Evolutionary conservation across 164 flowering plant genomes (phyloP).

Genomic region (Kingdonia uniflora): DNA sequence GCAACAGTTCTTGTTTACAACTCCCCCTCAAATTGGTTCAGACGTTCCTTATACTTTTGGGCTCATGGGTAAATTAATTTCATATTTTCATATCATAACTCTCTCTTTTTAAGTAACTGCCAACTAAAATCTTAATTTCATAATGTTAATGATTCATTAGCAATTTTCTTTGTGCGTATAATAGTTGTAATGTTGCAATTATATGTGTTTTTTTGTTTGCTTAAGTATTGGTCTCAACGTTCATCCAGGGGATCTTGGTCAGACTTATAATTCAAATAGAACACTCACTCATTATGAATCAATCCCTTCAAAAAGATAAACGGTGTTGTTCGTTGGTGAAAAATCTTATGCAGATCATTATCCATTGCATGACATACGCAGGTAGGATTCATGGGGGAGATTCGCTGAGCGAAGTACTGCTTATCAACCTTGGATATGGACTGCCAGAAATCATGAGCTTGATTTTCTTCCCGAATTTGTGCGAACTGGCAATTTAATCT

Average conservation of each 20-base stretch:
- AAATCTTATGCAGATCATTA: constrained; percentile 70
- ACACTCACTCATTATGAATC: constrained; percentile 58
- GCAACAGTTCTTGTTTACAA: constrained; percentile 36
- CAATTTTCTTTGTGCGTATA: no score
- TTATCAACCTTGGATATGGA: constrained; percentile 92
- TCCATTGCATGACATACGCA: constrained; percentile 50
- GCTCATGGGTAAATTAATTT: constrained; percentile 29
- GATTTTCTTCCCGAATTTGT: constrained; percentile 61
- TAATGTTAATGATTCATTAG: no score
- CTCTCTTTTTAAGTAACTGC: no score
- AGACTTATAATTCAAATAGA: constrained; percentile 52
- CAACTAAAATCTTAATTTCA: no score
- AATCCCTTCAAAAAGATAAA: constrained; percentile 44
- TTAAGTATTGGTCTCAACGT: no score
- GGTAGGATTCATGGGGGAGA: constrained; percentile 87
- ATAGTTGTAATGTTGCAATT: no score
- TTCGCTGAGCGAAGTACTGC: constrained; percentile 67
- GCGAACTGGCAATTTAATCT: constrained; percentile 6
- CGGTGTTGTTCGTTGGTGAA: constrained; percentile 62
- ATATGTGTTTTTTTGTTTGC: no score
- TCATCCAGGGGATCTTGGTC: constrained; percentile 73
- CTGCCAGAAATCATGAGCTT: constrained; percentile 83
- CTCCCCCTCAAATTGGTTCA: constrained; percentile 44
- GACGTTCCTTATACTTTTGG: constrained; percentile 55
- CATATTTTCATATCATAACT: no score